phyloP scores from a whole-genome alignment of 352 stramenopile genomes.

The Globisporangium canariense region DNA sequence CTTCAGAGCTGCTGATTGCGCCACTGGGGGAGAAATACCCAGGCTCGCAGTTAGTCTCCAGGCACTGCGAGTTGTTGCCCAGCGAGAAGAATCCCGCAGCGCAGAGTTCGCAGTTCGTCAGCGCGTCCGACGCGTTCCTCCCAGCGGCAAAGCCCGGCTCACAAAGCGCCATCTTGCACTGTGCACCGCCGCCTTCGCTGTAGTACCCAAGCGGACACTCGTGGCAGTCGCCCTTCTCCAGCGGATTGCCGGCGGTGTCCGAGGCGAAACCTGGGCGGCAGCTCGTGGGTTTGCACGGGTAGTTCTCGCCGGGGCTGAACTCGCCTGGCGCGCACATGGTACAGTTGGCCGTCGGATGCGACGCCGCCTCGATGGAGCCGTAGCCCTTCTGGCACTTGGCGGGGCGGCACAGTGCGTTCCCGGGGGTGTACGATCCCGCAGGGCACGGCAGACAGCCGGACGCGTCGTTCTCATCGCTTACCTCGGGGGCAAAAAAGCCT shows the following conservation, averaged over 20 bases:
- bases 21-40: constrained; percentile 39
- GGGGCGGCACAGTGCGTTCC: constrained; percentile 32
- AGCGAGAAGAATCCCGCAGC: constrained; percentile 32
- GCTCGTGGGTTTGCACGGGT: constrained; percentile 31
- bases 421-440: constrained; percentile 35
- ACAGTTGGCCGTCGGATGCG: constrained; percentile 37
- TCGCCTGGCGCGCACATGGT: constrained; percentile 35
- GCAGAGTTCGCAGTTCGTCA: constrained; percentile 32
- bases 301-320: constrained; percentile 47
- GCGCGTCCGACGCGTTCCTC: constrained; percentile 23
- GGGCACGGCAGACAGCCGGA: constrained; percentile 28
- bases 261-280: constrained; percentile 34
- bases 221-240: constrained; percentile 47
- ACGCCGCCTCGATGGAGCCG: constrained; percentile 34
- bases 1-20: constrained; percentile 18
- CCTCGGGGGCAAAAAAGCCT: constrained; percentile 32
- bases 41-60: constrained; percentile 25
- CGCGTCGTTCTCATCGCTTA: constrained; percentile 20
- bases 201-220: constrained; percentile 36
- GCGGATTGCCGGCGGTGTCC: constrained; percentile 24
- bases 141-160: constrained; percentile 36
- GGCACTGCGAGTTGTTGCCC: constrained; percentile 33
- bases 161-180: constrained; percentile 37
- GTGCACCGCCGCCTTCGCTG: constrained; percentile 27
- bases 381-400: constrained; percentile 34